Base-by-base conservation (phyloP, 441 rosid genomes). In the Rhodomyrtus psidioides region DNA sequence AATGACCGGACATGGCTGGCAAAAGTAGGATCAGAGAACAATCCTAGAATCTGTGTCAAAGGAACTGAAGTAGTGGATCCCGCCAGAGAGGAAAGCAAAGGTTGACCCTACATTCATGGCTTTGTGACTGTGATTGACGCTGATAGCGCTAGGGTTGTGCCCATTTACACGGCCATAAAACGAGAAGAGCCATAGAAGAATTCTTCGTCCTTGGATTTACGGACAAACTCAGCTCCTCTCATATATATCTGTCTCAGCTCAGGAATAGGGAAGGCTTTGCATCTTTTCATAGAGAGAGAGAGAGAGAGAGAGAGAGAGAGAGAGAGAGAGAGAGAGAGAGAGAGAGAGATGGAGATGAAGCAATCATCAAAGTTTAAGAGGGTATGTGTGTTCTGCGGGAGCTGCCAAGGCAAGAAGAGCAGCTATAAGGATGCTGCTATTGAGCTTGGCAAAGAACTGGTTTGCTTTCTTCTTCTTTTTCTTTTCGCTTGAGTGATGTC, bases 341-440 rank as follows among this genome's bases (percentile, higher is more conserved):
- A 27, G 65, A 88, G 53, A 59, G 91, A 91, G 4, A 89, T n/a
- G 55, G 94, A 93, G 81, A 87, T 90, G 87, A 92, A 89, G 82
- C 88, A 81, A 88, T 91, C 84, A 53, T 82, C 95, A 17, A 93
- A 89, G 88, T 96, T 96, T 93, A 94, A 93, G 86, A 96, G 92
- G 89, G 91, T 96, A 84, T 96, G 99, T 88, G 99, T 96, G 85
- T 96, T 96, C 83, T 96, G 99, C 89, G 98, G 99, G 39, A 96
- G 98, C 84, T 95, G 98, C 86, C 91, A 94, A 24, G 99, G 99
- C n/a, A 96, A 95, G 86, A 96, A 95, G 86, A 88, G 86, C 88
- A 93, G 91, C 83, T 95, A 96, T 84, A 93, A 85, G 86, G 99
- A 96, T 87, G 95, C 99, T 87, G 94, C 99, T 57, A 89, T 96